A percentile compares a stretch with the other conserved stretches of the same genome.
These are phyloP conservation scores for Cryptococcus jaspeensis DNA, from an alignment of 1,284 basidiomycete genomes.

Conservation along the genomic window DNA sequence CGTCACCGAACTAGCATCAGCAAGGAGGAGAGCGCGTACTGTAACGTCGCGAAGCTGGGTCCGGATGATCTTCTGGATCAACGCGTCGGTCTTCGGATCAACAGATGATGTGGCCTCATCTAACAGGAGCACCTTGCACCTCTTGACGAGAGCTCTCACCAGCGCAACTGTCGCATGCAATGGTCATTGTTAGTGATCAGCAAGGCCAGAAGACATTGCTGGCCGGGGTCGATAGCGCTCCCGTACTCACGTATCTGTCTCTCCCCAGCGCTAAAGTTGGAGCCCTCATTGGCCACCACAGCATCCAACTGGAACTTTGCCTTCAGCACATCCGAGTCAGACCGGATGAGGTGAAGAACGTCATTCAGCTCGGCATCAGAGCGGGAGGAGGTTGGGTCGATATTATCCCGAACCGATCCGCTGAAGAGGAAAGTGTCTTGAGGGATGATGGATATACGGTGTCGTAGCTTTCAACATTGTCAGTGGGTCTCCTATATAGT, in stretches of 20 bases:
- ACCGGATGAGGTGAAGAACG: slow-evolving; percentile 54
- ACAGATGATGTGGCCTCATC: slow-evolving; percentile 59
- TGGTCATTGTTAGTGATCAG: no score
- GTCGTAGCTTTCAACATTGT: not conserved
- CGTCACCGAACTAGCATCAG: not conserved
- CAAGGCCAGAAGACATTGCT: no score
- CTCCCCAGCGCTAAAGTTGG: slow-evolving; percentile 57
- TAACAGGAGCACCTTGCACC: slow-evolving; percentile 66
- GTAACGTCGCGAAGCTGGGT: slow-evolving; percentile 59
- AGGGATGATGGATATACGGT: not conserved
- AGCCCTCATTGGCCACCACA: slow-evolving; percentile 32
- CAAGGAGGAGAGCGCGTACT: slow-evolving; percentile 12
- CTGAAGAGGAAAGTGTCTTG: not conserved
- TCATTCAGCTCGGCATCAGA: slow-evolving; percentile 58
- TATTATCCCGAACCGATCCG: slow-evolving; percentile 18
- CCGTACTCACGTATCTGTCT: slow-evolving; percentile 24
- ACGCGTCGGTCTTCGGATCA: slow-evolving; percentile 74
- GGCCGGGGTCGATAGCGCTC: no score
- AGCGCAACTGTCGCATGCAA: slow-evolving; percentile 63
- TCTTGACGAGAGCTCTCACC: slow-evolving; percentile 68
- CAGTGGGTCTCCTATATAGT: no score
- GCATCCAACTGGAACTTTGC: slow-evolving; percentile 64
- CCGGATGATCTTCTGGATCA: slow-evolving; percentile 71
- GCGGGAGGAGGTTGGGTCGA: slow-evolving; percentile 56
- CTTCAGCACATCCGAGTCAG: not conserved